Percentiles rank a stretch among this genome's conserved stretches.
These are phyloP conservation scores for Alternaria atra DNA, from an alignment of 2,329 filamentous ascomycete species.

Conservation along the genomic window DNA sequence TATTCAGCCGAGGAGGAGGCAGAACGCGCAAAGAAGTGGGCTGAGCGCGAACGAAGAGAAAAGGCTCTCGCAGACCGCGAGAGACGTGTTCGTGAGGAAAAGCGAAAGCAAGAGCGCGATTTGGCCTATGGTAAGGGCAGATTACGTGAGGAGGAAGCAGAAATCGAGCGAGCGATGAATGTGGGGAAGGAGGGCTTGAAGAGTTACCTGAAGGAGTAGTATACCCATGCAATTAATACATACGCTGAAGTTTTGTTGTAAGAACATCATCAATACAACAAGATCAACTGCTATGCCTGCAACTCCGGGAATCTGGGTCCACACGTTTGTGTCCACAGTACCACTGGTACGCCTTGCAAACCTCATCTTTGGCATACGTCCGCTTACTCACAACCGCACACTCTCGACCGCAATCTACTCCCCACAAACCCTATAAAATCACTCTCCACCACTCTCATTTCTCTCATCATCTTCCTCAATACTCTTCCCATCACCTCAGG, in stretches of 20 bases:
- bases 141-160: slow-evolving; percentile 71
- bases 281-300: too few species aligned
- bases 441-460: too few species aligned
- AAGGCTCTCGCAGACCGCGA: slow-evolving; percentile 73
- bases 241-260: neutral
- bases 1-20: slow-evolving; percentile 62
- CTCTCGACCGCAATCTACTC: neutral
- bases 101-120: slow-evolving; percentile 66
- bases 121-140: slow-evolving; percentile 68
- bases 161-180: slow-evolving; percentile 74
- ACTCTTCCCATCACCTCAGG: neutral
- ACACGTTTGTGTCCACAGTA: neutral
- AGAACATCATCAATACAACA: neutral
- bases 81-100: slow-evolving; percentile 69
- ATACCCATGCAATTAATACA: slow-evolving; percentile 7
- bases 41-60: slow-evolving; percentile 62
- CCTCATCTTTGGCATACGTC: neutral
- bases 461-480: neutral
- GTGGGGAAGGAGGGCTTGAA: slow-evolving; percentile 72
- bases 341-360: neutral
- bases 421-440: neutral
- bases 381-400: neutral
- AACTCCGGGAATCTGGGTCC: neutral
- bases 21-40: slow-evolving; percentile 52
- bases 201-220: slow-evolving; percentile 61